Evolutionary conservation across 1,284 basidiomycete species (phyloP).

Genomic region (Sporisorium scitamineum): DNA sequence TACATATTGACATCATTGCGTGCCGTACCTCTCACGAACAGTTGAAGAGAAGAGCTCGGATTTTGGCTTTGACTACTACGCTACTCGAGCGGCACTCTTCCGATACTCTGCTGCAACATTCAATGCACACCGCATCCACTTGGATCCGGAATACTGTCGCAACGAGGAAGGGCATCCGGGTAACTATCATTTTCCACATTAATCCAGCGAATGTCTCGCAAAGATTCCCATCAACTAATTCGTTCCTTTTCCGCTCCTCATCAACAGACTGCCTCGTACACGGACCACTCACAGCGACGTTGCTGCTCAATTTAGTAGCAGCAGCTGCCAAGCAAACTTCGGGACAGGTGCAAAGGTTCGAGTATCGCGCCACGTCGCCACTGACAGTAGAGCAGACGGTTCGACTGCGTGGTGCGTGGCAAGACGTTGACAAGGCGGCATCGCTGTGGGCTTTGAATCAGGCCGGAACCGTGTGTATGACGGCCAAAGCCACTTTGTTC

Average conservation of each 20-base stretch:
- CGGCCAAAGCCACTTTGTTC: conserved; percentile 30
- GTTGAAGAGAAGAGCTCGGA: conserved; percentile 38
- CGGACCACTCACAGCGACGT: conserved; percentile 54
- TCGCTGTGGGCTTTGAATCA: conserved; percentile 43
- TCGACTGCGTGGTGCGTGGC: conserved; percentile 37
- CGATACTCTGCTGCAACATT: conserved; percentile 65
- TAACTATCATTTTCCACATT: conserved; percentile 2
- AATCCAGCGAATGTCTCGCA: too few relatives aligned
- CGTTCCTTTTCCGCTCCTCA: neutral
- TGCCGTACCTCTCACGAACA: neutral
- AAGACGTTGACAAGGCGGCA: conserved; percentile 15
- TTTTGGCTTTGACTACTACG: conserved; percentile 48
- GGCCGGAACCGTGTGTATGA: conserved; percentile 43
- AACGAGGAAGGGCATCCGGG: conserved; percentile 57
- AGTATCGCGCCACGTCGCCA: conserved; percentile 54
- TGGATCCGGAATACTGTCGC: conserved; percentile 59
- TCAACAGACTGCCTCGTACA: conserved; percentile 52
- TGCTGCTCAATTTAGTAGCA: conserved; percentile 42
- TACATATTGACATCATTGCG: neutral
- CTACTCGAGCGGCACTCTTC: conserved; percentile 56
- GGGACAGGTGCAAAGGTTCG: conserved; percentile 25
- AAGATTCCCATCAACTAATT: neutral
- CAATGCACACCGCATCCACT: conserved; percentile 65
- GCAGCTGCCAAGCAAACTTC: conserved; percentile 6
- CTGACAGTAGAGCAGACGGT: conserved; percentile 42